Evolutionary conservation across 2,329 filamentous ascomycete genomes (phyloP).

Genomic region (Colletotrichum magnum): DNA sequence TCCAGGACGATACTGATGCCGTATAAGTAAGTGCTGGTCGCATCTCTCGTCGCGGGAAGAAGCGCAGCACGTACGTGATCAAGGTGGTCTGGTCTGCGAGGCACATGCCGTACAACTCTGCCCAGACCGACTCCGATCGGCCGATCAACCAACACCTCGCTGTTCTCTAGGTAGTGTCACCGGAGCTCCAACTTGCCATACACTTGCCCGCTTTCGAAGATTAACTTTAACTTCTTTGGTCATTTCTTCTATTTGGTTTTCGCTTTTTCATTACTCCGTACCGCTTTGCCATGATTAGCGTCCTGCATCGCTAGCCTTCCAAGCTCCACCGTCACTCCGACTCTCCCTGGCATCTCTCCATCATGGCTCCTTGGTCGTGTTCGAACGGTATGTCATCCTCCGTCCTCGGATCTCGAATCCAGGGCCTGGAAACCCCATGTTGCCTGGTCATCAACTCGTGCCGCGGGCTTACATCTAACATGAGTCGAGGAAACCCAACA

Average conservation of each 20-base stretch:
- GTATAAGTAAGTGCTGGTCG: too few species aligned
- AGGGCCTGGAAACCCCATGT: conserved; percentile 1
- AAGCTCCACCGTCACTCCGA: not conserved
- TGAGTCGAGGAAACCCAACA: not conserved
- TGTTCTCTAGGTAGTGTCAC: not conserved
- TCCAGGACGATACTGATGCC: too few species aligned
- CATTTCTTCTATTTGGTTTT: conserved; percentile 10
- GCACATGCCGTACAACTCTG: conserved; percentile 8
- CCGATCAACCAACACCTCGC: conserved; percentile 2
- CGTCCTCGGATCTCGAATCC: not conserved
- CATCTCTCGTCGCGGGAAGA: not conserved
- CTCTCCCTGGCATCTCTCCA: not conserved
- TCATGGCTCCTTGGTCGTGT: conserved; percentile 1
- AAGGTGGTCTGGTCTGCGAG: conserved; percentile 19
- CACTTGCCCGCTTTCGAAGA: not conserved
- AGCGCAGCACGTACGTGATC: not conserved
- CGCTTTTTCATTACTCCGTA: not conserved
- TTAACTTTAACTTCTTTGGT: not conserved
- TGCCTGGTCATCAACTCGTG: conserved; percentile 3
- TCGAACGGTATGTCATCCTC: conserved; percentile 5
- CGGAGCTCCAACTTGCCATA: not conserved
- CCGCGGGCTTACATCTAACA: conserved; percentile 1
- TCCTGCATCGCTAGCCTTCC: not conserved
- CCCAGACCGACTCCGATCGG: conserved; percentile 1
- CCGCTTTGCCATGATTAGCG: not conserved